Evolutionary conservation across 116 monocot genomes (phyloP).

Genomic region (Phalaenopsis hybrid): DNA sequence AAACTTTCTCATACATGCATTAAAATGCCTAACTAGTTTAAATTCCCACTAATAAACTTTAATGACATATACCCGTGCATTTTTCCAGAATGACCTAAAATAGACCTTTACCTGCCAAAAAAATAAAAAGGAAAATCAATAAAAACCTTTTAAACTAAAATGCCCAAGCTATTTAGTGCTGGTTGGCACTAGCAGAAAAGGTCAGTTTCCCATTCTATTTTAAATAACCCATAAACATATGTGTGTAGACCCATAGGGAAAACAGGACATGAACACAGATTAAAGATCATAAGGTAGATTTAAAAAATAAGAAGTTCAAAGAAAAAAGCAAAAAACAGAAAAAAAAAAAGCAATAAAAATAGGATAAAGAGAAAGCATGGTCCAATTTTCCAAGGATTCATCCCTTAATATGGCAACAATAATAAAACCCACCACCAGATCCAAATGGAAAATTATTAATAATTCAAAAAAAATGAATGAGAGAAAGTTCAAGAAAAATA

Average conservation of each 20-base stretch:
- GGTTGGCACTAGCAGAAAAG: conserved; percentile 4
- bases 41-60: not conserved
- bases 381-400: not conserved
- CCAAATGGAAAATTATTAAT: too few species aligned
- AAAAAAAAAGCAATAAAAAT: not conserved
- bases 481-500: not conserved
- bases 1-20: conserved; percentile 2
- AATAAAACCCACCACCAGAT: too few species aligned
- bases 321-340: not conserved
- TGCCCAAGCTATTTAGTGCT: not conserved
- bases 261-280: not conserved
- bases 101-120: conserved; percentile 48
- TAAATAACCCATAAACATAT: not conserved
- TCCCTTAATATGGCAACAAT: too few species aligned
- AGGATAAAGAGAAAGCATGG: not conserved
- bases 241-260: not conserved
- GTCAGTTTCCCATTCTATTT: not conserved
- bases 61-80: conserved; percentile 16
- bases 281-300: not conserved
- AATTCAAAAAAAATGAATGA: not conserved
- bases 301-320: not conserved
- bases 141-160: conserved; percentile 5
- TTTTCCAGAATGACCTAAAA: conserved; percentile 53
- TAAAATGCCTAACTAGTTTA: conserved; percentile 9
- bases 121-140: conserved; percentile 12